Percentiles rank a stretch among this genome's conserved stretches.
Conservation (phyloP, 345 rosid genomes). For the Zanthoxylum bungeanum region DNA sequence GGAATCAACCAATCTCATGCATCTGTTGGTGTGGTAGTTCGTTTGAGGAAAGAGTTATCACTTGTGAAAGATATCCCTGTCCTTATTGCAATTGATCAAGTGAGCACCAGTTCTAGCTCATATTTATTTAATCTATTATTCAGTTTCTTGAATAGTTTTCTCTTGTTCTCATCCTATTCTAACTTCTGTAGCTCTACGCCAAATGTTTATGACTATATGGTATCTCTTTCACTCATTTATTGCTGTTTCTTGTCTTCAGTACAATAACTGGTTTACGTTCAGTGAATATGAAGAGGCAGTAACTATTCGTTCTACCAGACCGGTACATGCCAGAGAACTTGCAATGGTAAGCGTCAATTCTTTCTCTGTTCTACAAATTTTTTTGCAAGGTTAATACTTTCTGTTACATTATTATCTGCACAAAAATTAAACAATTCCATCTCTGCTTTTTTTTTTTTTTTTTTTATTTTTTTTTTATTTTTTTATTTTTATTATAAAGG, state of each 20-base stretch:
- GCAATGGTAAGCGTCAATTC: slow-evolving; percentile 56
- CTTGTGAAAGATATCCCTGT: slow-evolving; percentile 88
- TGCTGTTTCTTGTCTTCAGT: slow-evolving; percentile 46
- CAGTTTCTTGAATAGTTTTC: background rate
- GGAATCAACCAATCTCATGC: slow-evolving; percentile 84
- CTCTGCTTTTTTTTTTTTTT: background rate
- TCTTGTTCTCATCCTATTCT: background rate
- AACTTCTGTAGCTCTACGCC: background rate
- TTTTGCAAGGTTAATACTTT: background rate
- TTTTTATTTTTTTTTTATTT: too few species aligned
- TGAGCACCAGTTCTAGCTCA: slow-evolving; percentile 29
- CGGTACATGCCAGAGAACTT: slow-evolving; percentile 87
- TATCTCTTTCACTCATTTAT: slow-evolving; percentile 20
- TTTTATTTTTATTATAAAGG: background rate
- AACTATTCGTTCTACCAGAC: slow-evolving; percentile 62
- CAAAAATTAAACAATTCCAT: background rate
- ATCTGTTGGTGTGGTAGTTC: slow-evolving; percentile 74
- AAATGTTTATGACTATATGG: background rate
- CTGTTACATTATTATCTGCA: background rate
- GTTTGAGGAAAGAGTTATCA: slow-evolving; percentile 85
- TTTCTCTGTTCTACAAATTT: background rate
- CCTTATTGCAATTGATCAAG: slow-evolving; percentile 92
- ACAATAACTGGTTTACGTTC: slow-evolving; percentile 94
- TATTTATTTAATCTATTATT: background rate
- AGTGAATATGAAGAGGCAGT: slow-evolving; percentile 90